A percentile compares a stretch with the other conserved stretches of the same genome.
These are phyloP conservation scores for Hypomontagnella monticulosa DNA, from an alignment of 495 filamentous ascomycete species.

Conservation along the genomic window DNA sequence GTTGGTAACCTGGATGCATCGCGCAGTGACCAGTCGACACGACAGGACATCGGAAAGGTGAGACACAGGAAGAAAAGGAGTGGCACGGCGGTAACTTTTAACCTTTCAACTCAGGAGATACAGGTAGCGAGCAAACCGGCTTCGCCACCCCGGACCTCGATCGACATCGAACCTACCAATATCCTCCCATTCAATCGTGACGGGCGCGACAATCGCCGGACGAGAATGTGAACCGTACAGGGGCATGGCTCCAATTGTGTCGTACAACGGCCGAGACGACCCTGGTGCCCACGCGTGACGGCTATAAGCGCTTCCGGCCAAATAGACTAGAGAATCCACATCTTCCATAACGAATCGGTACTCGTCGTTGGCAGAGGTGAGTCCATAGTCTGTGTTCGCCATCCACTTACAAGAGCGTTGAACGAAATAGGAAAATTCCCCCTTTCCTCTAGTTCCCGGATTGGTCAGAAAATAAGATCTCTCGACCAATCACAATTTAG, in stretches of 20 bases:
- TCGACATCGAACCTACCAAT: slow-evolving; percentile 11
- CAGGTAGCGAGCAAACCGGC: background rate
- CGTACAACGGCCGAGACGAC: slow-evolving; percentile 1
- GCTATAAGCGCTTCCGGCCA: slow-evolving; percentile 12
- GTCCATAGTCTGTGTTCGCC: slow-evolving; percentile 7
- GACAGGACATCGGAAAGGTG: slow-evolving; percentile 20
- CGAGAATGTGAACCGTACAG: slow-evolving; percentile 28
- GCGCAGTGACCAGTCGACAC: slow-evolving; percentile 2
- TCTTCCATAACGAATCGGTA: slow-evolving; percentile 19
- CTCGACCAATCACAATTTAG: slow-evolving; percentile 22
- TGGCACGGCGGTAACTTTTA: slow-evolving; percentile 14
- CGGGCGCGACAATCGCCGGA: slow-evolving; percentile 13
- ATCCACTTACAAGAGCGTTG: slow-evolving; percentile 1
- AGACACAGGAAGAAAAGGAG: slow-evolving; percentile 4
- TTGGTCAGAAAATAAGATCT: slow-evolving; percentile 23
- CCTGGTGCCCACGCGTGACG: slow-evolving; percentile 16
- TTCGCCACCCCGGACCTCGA: slow-evolving; percentile 13
- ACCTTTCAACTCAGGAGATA: slow-evolving; percentile 2
- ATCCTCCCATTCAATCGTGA: slow-evolving; percentile 11
- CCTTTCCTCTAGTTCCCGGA: slow-evolving; percentile 20
- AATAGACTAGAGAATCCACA: slow-evolving; percentile 11
- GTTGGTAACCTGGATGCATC: slow-evolving; percentile 43
- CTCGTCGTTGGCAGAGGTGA: slow-evolving; percentile 1
- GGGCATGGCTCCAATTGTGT: slow-evolving; percentile 26
- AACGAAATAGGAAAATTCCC: background rate